phyloP scores from a whole-genome alignment of 768 basidiomycete species.

The Calocybe indica region DNA sequence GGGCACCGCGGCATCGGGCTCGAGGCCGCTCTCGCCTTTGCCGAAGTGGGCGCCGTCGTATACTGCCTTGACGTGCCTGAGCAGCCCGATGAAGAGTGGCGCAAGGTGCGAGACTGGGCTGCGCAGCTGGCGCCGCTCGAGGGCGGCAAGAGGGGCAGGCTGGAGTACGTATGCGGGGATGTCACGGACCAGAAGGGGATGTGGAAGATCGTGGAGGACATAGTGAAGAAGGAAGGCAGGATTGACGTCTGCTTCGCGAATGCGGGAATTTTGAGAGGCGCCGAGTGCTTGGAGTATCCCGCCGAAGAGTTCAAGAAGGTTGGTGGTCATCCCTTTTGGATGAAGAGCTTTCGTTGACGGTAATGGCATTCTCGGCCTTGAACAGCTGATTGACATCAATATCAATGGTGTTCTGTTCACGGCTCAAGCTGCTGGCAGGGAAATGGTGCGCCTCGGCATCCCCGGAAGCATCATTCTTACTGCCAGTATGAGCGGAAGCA shows the following conservation, averaged over 20 bases:
- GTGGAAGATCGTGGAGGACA: conserved; percentile 43
- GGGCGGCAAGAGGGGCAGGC: conserved; percentile 18
- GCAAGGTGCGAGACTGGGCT: conserved; percentile 39
- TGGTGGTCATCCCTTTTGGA: neutral
- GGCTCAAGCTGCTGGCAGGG: conserved; percentile 53
- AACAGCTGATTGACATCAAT: conserved; percentile 56
- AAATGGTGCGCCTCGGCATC: conserved; percentile 44
- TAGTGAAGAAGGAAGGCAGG: conserved; percentile 52
- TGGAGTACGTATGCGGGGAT: conserved; percentile 48
- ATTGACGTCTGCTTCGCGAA: conserved; percentile 64
- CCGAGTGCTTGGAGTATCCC: conserved; percentile 50
- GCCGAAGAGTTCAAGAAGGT: conserved; percentile 54
- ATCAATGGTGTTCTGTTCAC: conserved; percentile 52
- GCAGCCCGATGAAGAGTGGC: conserved; percentile 43
- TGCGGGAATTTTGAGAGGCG: conserved; percentile 52
- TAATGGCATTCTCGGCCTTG: no score
- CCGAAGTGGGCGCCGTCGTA: conserved; percentile 22
- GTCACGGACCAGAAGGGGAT: conserved; percentile 48
- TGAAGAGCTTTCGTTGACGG: no score
- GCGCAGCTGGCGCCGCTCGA: conserved; percentile 18
- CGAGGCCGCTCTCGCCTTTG: conserved; percentile 19
- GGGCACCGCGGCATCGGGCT: conserved; percentile 59
- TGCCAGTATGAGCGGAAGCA: conserved; percentile 55
- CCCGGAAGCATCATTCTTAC: conserved; percentile 54
- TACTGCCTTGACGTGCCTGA: conserved; percentile 61